Base-by-base conservation (phyloP, 108 stramenopile genomes). In the Nitzschia inconspicua region DNA sequence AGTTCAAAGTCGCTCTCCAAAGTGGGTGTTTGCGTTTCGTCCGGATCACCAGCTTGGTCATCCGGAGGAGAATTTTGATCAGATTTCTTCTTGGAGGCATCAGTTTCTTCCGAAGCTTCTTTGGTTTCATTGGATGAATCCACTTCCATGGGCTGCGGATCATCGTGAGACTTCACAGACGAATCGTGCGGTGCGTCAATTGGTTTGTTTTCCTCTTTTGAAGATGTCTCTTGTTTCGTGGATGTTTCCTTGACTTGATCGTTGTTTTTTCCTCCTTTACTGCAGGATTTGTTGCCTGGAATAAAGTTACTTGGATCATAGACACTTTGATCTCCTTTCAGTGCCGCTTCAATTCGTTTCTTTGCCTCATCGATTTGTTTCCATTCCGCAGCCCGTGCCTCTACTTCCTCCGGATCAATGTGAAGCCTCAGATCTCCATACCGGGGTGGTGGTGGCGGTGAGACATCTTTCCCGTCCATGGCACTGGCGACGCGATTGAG, bases 401-500 rank as follows among this genome's bases (percentile, higher is more conserved):
- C 13, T 6, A 77, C 42, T 1, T 39, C 51, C 29, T 60, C 47
- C 0, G 73, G 62, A 54, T 77, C 72, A 3, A 75, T 42, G 18
- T 68, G 31, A 8, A 82, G 22, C 39, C 81, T 30, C 51, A 75
- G 60, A 39, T 82, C 81, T 28, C 81, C 81, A 50, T 77, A 82
- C 20, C 66, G 70, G 4, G 81, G 81, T n/a, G 66, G 59, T 1
- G 53, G 22, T 1, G 81, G 73, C 24, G 74, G 70, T 24, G 10
- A 34, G 4, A 71, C 37, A 49, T 70, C 66, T 11, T 51, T 55
- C 3, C 73, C 73, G 51, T 91, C 90, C 83, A 91, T 80, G 42
- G 66, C 41, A 56, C 79, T 76, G 8, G 83, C 83, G 0, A 88
- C 65, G 8, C 90, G 86, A 52, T 73, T 71, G 0, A 91, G 25